phyloP scores from a whole-genome alignment of 108 stramenopile species.

The Cyclotella choctawhatcheeana region DNA sequence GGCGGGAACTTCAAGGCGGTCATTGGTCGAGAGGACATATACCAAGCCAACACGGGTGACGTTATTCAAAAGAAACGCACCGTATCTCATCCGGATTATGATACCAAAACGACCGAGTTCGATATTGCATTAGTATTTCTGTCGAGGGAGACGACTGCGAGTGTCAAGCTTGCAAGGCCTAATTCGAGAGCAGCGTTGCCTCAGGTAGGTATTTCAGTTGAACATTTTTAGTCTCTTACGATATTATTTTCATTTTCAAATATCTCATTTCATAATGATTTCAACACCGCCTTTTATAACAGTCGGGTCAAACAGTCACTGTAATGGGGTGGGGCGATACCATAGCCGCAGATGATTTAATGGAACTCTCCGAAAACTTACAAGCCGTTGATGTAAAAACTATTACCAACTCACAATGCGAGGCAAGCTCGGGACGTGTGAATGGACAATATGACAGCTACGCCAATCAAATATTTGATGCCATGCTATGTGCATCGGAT shows the following conservation, averaged over 20 bases:
- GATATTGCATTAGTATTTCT: constrained; percentile 29
- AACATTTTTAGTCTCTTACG: no score
- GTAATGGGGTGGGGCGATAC: constrained; percentile 60
- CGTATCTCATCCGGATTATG: constrained; percentile 26
- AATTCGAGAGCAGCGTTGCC: constrained; percentile 38
- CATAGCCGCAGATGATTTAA: constrained; percentile 1
- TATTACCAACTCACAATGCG: constrained; percentile 35
- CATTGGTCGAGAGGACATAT: constrained; percentile 26
- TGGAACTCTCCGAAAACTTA: constrained; percentile 9
- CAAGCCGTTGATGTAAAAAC: constrained; percentile 25
- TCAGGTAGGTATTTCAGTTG: no score
- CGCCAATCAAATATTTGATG: constrained; percentile 34
- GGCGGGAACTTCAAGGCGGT: constrained; percentile 7
- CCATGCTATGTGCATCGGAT: constrained; percentile 51
- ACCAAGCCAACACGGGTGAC: background rate
- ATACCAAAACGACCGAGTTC: constrained; percentile 23
- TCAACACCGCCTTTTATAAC: no score
- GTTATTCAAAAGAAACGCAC: constrained; percentile 5
- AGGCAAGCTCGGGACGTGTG: constrained; percentile 5
- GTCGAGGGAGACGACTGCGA: background rate
- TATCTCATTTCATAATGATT: no score
- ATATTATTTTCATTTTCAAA: no score
- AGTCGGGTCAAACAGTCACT: constrained; percentile 36
- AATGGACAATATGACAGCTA: constrained; percentile 17
- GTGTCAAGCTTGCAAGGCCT: constrained; percentile 21